Percentiles rank a stretch among this genome's conserved stretches.
These are phyloP conservation scores for Citrus sinensis DNA, from an alignment of 345 rosid species.

Conservation along the genomic window DNA sequence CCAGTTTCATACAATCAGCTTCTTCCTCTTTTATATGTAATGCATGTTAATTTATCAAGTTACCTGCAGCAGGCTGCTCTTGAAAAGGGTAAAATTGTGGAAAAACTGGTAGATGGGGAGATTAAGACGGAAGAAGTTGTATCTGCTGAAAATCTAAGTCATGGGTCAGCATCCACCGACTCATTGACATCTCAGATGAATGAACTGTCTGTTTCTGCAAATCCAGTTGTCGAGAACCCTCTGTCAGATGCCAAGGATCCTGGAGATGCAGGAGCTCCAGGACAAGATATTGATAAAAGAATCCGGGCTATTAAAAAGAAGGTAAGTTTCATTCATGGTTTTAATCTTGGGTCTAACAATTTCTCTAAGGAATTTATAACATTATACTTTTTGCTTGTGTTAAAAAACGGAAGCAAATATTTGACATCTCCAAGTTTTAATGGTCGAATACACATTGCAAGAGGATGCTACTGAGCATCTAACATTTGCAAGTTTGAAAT, in stretches of 20 bases:
- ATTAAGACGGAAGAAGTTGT: slow-evolving; percentile 30
- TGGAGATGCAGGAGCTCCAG: slow-evolving; percentile 31
- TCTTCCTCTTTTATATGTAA: neutral
- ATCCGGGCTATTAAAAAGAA: slow-evolving; percentile 88
- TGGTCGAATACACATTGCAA: neutral
- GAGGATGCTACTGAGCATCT: neutral
- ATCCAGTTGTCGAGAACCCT: slow-evolving; percentile 24
- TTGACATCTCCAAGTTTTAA: neutral
- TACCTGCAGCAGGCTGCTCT: slow-evolving; percentile 54
- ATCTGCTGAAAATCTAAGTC: slow-evolving; percentile 22
- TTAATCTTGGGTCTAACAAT: neutral
- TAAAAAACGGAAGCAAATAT: neutral
- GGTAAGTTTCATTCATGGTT: slow-evolving; percentile 39
- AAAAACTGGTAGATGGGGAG: slow-evolving; percentile 37
- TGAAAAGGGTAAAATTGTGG: slow-evolving; percentile 59
- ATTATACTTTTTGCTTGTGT: neutral
- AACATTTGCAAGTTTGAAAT: neutral
- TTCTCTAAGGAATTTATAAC: neutral
- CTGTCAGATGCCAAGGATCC: slow-evolving; percentile 38
- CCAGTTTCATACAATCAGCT: neutral
- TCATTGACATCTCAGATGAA: slow-evolving; percentile 65
- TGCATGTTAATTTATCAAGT: neutral
- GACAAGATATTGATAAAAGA: slow-evolving; percentile 71
- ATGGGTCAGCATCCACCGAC: slow-evolving; percentile 42
- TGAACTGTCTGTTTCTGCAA: slow-evolving; percentile 58